Conservation (phyloP, 2,329 filamentous ascomycete species). For the Blastomyces gilchristii region DNA sequence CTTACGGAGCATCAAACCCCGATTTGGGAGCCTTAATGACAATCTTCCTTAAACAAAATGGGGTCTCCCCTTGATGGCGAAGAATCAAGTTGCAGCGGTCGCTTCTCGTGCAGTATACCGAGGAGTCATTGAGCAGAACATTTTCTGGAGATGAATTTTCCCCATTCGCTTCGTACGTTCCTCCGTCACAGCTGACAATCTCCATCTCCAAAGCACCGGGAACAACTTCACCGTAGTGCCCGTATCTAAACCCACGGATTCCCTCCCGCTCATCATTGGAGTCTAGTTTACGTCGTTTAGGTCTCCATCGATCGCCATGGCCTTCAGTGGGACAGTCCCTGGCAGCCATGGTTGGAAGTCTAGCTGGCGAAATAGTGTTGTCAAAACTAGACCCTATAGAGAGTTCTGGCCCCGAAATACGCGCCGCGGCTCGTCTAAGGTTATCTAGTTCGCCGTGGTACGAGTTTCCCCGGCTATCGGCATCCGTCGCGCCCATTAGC, state of each 20-base stretch:
- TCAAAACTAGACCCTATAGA: conserved; percentile 20
- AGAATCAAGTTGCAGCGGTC: conserved; percentile 79
- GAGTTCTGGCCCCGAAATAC: conserved; percentile 17
- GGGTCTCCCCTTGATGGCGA: conserved; percentile 65
- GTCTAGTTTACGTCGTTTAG: conserved; percentile 62
- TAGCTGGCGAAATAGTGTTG: conserved; percentile 9
- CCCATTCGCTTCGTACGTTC: conserved; percentile 48
- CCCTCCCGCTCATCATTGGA: conserved; percentile 45
- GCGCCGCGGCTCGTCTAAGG: conserved; percentile 15
- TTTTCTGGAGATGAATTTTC: conserved; percentile 62
- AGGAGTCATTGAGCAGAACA: conserved; percentile 68
- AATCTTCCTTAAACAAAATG: conserved; percentile 75
- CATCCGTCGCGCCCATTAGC: not conserved
- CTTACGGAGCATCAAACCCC: conserved; percentile 80
- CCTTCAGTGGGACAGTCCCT: conserved; percentile 17
- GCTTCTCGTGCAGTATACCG: conserved; percentile 85
- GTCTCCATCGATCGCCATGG: conserved; percentile 37
- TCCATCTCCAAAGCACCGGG: conserved; percentile 75
- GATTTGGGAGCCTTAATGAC: conserved; percentile 69
- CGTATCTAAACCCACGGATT: conserved; percentile 60
- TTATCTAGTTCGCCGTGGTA: not conserved
- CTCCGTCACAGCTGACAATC: conserved; percentile 80
- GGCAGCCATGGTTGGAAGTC: conserved; percentile 8
- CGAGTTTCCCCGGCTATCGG: not conserved
- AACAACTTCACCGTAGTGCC: conserved; percentile 77